A percentile compares a stretch with the other conserved stretches of the same genome.
These are phyloP conservation scores for Periconia sp. DNA, from an alignment of 2,329 filamentous ascomycete species.

Conservation along the genomic window DNA sequence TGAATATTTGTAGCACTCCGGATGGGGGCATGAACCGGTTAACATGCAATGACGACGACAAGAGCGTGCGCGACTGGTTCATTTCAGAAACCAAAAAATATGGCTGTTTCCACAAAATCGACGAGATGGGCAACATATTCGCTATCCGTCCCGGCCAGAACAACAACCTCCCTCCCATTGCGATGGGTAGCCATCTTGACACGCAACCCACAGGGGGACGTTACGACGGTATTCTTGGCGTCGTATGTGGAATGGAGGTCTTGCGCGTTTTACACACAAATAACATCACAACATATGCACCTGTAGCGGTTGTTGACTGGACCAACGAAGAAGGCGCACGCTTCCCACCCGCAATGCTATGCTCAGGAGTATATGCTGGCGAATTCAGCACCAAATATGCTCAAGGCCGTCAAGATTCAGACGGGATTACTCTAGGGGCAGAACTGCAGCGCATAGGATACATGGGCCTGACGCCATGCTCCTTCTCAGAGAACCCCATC, in stretches of 20 bases:
- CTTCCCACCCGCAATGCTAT: conserved; percentile 11
- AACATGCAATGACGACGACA: conserved; percentile 16
- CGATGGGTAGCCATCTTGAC: conserved; percentile 14
- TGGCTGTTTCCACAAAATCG: conserved; percentile 14
- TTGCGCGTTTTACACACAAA: conserved; percentile 8
- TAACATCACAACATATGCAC: conserved; percentile 12
- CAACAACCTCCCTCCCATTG: conserved; percentile 15
- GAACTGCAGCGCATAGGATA: conserved; percentile 37
- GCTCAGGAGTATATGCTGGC: conserved; percentile 13
- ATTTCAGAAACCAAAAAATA: conserved; percentile 9
- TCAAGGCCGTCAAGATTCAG: conserved; percentile 46
- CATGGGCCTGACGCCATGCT: conserved; percentile 49
- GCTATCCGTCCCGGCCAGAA: conserved; percentile 14
- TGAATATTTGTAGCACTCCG: background rate
- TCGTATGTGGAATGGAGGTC: conserved; percentile 14
- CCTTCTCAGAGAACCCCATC: conserved; percentile 61
- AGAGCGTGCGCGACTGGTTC: conserved; percentile 15
- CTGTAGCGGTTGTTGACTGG: conserved; percentile 15
- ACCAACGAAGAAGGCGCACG: conserved; percentile 19
- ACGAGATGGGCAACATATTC: conserved; percentile 18
- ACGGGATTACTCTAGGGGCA: conserved; percentile 52
- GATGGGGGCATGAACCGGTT: conserved; percentile 14
- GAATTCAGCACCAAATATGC: conserved; percentile 16
- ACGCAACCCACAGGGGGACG: conserved; percentile 14
- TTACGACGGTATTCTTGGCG: conserved; percentile 17